Evolutionary conservation across 768 basidiomycete species (phyloP).

Genomic region (Nidula microcarpa): DNA sequence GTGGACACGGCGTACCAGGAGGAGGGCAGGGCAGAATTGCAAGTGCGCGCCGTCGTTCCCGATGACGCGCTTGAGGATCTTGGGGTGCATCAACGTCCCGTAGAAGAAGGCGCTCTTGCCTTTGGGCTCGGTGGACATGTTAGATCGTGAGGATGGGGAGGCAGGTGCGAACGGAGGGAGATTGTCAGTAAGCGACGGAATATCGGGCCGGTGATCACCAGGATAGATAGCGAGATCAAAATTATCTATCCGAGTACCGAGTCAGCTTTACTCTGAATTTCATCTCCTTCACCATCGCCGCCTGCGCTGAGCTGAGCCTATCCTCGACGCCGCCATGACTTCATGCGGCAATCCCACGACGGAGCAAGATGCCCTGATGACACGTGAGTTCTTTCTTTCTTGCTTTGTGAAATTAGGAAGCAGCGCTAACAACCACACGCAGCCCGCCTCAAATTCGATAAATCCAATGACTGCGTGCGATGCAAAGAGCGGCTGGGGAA

Average conservation of each 20-base stretch:
- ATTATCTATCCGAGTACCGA: not conserved
- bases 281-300: not conserved
- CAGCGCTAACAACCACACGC: not conserved
- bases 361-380: conserved; percentile 64
- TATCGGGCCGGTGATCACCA: not conserved
- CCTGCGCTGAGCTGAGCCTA: no score
- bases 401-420: not conserved
- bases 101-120: conserved; percentile 83
- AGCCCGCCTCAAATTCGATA: conserved; percentile 70
- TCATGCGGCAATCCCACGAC: conserved; percentile 65
- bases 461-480: conserved; percentile 64
- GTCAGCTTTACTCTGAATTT: not conserved
- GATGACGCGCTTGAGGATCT: conserved; percentile 75
- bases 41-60: conserved; percentile 62
- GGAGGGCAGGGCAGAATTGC: conserved; percentile 66
- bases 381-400: conserved; percentile 37
- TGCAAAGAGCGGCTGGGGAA: conserved; percentile 67
- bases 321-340: conserved; percentile 17
- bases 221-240: not conserved
- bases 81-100: conserved; percentile 88
- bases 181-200: no score
- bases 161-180: no score
- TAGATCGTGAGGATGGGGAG: no score
- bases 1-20: conserved; percentile 49
- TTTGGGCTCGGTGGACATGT: no score